Conservation (phyloP, 2,329 filamentous ascomycete genomes). For the Aspergillus viridinutans region DNA sequence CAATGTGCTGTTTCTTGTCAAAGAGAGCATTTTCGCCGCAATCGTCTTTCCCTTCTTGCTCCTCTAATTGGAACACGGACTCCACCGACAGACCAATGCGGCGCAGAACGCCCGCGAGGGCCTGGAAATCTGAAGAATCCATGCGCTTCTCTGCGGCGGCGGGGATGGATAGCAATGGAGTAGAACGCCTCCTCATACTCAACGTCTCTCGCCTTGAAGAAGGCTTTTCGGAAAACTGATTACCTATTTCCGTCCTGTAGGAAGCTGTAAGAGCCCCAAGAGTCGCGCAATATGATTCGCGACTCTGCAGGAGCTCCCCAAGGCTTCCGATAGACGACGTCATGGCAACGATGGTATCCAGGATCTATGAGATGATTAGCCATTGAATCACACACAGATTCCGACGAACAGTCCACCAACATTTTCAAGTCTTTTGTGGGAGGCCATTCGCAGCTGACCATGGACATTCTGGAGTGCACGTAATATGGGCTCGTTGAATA, state of each 20-base stretch:
- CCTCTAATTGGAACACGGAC: constrained; percentile 22
- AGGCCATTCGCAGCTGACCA: constrained; percentile 23
- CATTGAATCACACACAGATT: neutral
- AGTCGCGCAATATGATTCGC: constrained; percentile 33
- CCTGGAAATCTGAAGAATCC: constrained; percentile 18
- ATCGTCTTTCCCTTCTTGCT: constrained; percentile 14
- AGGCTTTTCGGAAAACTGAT: constrained; percentile 16
- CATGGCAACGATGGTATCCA: constrained; percentile 32
- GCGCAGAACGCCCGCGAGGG: constrained; percentile 29
- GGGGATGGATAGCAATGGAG: constrained; percentile 16
- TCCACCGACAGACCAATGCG: constrained; percentile 30
- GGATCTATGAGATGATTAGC: constrained; percentile 23
- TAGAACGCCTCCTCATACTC: constrained; percentile 19
- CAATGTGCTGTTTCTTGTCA: constrained; percentile 28
- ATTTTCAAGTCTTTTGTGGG: constrained; percentile 32
- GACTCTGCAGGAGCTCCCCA: constrained; percentile 24
- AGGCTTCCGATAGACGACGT: constrained; percentile 27
- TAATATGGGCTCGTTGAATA: constrained; percentile 39
- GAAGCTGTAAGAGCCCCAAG: constrained; percentile 27
- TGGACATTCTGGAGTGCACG: constrained; percentile 31
- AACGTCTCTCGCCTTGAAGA: constrained; percentile 24
- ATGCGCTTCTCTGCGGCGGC: constrained; percentile 12
- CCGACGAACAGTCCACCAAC: constrained; percentile 19
- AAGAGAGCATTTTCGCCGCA: constrained; percentile 19
- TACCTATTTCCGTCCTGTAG: constrained; percentile 29